Conservation (phyloP, 768 basidiomycete species). For the Pleurotus citrinopileatus region DNA sequence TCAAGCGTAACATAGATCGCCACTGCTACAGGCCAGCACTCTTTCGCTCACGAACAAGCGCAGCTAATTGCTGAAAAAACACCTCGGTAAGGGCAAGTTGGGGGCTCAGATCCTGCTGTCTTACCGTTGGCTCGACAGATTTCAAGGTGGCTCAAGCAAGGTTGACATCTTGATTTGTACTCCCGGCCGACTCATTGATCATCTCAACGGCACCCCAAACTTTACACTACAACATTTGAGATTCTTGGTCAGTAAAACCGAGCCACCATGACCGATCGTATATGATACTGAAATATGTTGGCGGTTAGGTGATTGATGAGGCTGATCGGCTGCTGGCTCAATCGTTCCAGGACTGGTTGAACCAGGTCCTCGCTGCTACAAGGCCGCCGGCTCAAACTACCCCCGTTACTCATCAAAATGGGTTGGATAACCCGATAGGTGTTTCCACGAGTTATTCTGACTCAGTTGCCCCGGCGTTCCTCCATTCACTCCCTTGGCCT, state of each 20-base stretch:
- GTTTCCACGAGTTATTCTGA: slow-evolving; percentile 34
- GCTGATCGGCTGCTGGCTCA: slow-evolving; percentile 95
- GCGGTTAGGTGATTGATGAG: slow-evolving; percentile 86
- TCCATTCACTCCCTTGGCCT: slow-evolving; percentile 38
- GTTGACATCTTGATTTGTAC: slow-evolving; percentile 95
- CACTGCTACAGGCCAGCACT: slow-evolving; percentile 89
- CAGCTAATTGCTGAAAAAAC: slow-evolving; percentile 67
- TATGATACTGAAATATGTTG: neutral
- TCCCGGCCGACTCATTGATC: slow-evolving; percentile 93
- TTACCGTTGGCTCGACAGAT: slow-evolving; percentile 34
- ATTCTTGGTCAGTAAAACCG: slow-evolving; percentile 66
- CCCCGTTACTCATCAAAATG: neutral
- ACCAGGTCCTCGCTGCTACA: slow-evolving; percentile 77
- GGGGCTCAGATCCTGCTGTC: neutral
- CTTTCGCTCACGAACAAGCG: slow-evolving; percentile 88
- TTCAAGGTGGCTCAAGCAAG: slow-evolving; percentile 85
- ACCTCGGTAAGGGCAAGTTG: slow-evolving; percentile 37
- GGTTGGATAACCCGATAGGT: neutral
- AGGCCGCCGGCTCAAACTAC: slow-evolving; percentile 25
- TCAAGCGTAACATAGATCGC: slow-evolving; percentile 47
- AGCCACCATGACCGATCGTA: neutral
- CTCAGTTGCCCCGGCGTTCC: slow-evolving; percentile 61
- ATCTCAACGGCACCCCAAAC: slow-evolving; percentile 81
- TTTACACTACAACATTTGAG: slow-evolving; percentile 93
- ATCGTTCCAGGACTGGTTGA: slow-evolving; percentile 95